Evolutionary conservation across 1,284 basidiomycete genomes (phyloP).

Genomic region (Rhodotorula mucilaginosa): DNA sequence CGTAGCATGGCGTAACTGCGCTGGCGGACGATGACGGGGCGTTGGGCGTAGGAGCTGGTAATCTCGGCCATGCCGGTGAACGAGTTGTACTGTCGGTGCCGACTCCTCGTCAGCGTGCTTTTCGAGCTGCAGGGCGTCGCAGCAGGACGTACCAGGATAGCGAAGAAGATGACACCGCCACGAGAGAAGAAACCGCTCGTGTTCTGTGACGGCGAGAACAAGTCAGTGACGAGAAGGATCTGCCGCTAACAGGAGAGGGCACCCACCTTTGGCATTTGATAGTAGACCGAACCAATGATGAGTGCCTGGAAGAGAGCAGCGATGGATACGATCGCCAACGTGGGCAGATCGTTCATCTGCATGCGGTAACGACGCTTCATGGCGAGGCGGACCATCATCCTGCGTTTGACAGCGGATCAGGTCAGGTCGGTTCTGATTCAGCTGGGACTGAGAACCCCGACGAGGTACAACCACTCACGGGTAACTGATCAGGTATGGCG

Average conservation of each 20-base stretch:
- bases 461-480: not conserved
- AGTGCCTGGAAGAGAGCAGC: conserved; percentile 48
- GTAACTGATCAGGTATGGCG: conserved; percentile 42
- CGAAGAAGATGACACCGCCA: conserved; percentile 62
- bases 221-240: too few species aligned
- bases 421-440: not conserved
- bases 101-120: not conserved
- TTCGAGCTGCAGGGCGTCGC: too few species aligned
- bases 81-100: conserved; percentile 46
- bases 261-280: conserved; percentile 56
- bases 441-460: not conserved
- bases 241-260: too few species aligned
- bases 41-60: conserved; percentile 55
- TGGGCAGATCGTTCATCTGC: conserved; percentile 58
- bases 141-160: conserved; percentile 37
- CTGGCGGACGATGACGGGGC: conserved; percentile 49
- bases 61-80: conserved; percentile 60
- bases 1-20: conserved; percentile 53
- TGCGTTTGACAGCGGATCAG: not conserved
- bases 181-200: conserved; percentile 73
- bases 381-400: conserved; percentile 40
- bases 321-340: conserved; percentile 46
- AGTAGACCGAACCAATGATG: conserved; percentile 72
- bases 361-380: conserved; percentile 50
- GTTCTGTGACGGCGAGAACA: conserved; percentile 30